Conservation (phyloP, 768 basidiomycete genomes). For the Rhizopogon vesiculosus region DNA sequence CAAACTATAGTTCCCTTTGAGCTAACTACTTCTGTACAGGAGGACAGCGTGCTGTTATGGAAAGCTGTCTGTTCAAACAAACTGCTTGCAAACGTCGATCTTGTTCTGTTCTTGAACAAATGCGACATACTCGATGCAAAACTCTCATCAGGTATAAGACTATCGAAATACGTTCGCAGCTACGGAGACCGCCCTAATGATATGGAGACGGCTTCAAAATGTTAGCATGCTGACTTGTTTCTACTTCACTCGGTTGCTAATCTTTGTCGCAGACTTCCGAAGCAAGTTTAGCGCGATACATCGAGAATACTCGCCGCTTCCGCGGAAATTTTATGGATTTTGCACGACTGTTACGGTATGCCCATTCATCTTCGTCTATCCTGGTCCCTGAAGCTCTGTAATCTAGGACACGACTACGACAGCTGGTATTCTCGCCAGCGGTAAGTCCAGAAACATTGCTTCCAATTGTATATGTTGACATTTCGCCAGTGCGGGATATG, state of each 20-base stretch:
- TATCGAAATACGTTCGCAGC: conserved; percentile 67
- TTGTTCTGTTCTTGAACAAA: conserved; percentile 82
- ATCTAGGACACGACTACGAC: conserved; percentile 64
- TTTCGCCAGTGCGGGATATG: conserved; percentile 65
- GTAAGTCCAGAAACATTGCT: conserved; percentile 32
- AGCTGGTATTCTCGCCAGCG: conserved; percentile 71
- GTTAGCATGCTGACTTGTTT: conserved; percentile 34
- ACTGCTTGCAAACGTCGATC: conserved; percentile 63
- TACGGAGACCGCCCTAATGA: conserved; percentile 69
- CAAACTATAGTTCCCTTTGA: background rate
- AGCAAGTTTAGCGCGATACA: conserved; percentile 75
- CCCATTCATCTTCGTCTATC: background rate
- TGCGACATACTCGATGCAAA: conserved; percentile 70
- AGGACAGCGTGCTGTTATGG: conserved; percentile 77
- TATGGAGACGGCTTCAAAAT: conserved; percentile 60
- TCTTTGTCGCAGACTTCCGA: conserved; percentile 46
- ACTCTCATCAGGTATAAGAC: conserved; percentile 55
- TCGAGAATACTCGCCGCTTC: conserved; percentile 67
- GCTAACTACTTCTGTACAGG: conserved; percentile 32
- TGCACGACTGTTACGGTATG: conserved; percentile 71
- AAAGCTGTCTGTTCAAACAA: conserved; percentile 66
- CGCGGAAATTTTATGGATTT: conserved; percentile 74
- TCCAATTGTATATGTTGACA: conserved; percentile 3
- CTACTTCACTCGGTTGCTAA: background rate
- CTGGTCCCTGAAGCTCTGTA: background rate